Percentiles rank a stretch among this genome's conserved stretches.
phyloP scores from a whole-genome alignment of 1,284 basidiomycete species.

The Ceratobasidium sp. region DNA sequence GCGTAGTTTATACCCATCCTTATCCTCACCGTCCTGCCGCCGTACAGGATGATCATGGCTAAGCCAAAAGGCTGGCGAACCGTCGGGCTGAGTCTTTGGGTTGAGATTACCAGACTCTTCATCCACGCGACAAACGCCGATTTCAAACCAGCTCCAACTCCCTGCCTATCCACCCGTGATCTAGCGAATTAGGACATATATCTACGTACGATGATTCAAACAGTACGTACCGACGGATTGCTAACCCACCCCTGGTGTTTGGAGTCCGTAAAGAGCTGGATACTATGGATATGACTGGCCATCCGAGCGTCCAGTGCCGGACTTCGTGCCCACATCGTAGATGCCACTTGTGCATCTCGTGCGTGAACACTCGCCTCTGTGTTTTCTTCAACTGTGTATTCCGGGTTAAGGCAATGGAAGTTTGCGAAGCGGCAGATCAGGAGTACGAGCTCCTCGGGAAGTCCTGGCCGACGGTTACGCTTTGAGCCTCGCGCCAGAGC shows the following conservation, averaged over 20 bases:
- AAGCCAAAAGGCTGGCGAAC: not conserved
- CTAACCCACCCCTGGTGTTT: constrained; percentile 26
- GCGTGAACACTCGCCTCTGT: not conserved
- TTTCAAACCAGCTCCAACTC: constrained; percentile 41
- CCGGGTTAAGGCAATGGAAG: constrained; percentile 1
- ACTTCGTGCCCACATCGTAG: not conserved
- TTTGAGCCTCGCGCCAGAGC: constrained; percentile 8
- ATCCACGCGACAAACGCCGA: not conserved
- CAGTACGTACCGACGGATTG: not conserved
- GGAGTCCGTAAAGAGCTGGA: constrained; percentile 24
- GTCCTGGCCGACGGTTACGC: not conserved
- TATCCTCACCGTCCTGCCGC: not conserved
- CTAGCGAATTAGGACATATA: no score
- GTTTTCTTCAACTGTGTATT: constrained; percentile 9
- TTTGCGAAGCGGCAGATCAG: constrained; percentile 30
- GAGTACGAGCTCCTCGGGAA: constrained; percentile 28
- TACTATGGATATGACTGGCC: constrained; percentile 2
- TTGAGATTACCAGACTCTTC: not conserved
- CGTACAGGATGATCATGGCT: constrained; percentile 20
- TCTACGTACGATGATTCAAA: no score
- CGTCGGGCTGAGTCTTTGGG: constrained; percentile 1
- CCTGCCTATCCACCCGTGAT: not conserved
- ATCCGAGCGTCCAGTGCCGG: not conserved
- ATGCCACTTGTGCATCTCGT: not conserved
- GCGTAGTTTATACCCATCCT: not conserved